Percentiles rank a stretch among this genome's conserved stretches.
These are phyloP conservation scores for Casuarina cunninghamiana DNA, from an alignment of 306 rosid genomes.

Conservation along the genomic window DNA sequence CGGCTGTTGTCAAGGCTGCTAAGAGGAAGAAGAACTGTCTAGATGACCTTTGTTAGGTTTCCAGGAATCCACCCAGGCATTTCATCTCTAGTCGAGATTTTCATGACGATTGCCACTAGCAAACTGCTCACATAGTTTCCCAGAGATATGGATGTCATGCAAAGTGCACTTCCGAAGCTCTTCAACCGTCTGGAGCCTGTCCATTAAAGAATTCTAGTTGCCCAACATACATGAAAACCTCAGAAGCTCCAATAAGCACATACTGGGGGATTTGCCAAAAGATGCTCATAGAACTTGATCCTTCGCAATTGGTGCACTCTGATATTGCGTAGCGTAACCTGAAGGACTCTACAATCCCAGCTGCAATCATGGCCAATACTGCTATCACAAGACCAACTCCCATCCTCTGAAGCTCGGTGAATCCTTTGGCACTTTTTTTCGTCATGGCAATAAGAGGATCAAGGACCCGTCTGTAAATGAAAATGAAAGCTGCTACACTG, in stretches of 20 bases:
- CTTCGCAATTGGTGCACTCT: conserved; percentile 37
- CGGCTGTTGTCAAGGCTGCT: conserved; percentile 63
- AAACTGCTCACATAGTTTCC: conserved; percentile 76
- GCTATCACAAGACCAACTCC: conserved; percentile 77
- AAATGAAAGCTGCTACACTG: conserved; percentile 69
- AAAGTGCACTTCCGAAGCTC: conserved; percentile 86
- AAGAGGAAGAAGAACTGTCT: conserved; percentile 70
- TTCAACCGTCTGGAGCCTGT: conserved; percentile 81
- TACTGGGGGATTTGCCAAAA: conserved; percentile 84
- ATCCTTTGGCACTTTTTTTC: conserved; percentile 38
- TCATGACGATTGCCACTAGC: conserved; percentile 76
- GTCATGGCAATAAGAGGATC: conserved; percentile 40
- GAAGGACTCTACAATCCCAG: conserved; percentile 62
- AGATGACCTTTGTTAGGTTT: conserved; percentile 73
- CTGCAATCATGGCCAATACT: conserved; percentile 61
- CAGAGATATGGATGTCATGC: conserved; percentile 77
- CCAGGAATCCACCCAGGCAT: conserved; percentile 84
- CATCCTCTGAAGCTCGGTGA: conserved; percentile 76
- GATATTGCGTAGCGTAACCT: conserved; percentile 42
- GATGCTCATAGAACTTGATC: conserved; percentile 57
- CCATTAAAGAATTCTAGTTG: conserved; percentile 77
- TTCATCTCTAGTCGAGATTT: conserved; percentile 44
- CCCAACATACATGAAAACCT: conserved; percentile 82
- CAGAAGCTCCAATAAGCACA: conserved; percentile 75
- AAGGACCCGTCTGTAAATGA: conserved; percentile 54